phyloP scores from a whole-genome alignment of 2,329 filamentous ascomycete genomes.

The Alternaria arborescens region DNA sequence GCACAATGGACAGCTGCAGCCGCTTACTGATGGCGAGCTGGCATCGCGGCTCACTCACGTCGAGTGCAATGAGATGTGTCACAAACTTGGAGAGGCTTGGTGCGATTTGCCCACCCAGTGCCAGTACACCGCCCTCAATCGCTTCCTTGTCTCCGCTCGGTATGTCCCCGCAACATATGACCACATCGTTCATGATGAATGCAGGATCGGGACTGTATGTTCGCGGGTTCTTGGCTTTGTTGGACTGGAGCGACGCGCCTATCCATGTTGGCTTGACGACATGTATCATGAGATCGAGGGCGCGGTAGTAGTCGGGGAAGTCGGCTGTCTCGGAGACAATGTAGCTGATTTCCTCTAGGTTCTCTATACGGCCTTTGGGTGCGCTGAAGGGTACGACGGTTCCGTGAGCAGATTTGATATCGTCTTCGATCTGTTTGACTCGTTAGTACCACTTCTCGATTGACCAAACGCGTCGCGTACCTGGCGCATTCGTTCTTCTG shows the following conservation, averaged over 20 bases:
- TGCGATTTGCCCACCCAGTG: conserved; percentile 85
- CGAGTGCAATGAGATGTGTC: conserved; percentile 88
- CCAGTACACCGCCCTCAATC: conserved; percentile 87
- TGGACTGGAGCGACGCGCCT: conserved; percentile 71
- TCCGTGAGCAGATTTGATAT: conserved; percentile 60
- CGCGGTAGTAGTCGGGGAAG: conserved; percentile 84
- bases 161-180: conserved; percentile 83
- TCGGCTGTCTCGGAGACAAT: conserved; percentile 82
- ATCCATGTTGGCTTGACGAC: conserved; percentile 88
- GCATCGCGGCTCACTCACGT: conserved; percentile 77
- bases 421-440: conserved; percentile 54
- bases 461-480: conserved; percentile 38
- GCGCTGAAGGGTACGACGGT: conserved; percentile 53
- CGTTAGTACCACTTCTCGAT: conserved; percentile 27
- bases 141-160: conserved; percentile 88
- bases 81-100: conserved; percentile 75
- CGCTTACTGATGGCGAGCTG: conserved; percentile 69
- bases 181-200: conserved; percentile 87
- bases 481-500: conserved; percentile 35
- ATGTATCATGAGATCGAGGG: conserved; percentile 79
- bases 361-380: conserved; percentile 51
- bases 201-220: conserved; percentile 90
- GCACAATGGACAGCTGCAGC: conserved; percentile 79
- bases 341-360: conserved; percentile 64
- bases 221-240: conserved; percentile 77